These are phyloP conservation scores for Talaromyces thailandensis DNA, from an alignment of 495 filamentous ascomycete genomes.

Conservation along the genomic window DNA sequence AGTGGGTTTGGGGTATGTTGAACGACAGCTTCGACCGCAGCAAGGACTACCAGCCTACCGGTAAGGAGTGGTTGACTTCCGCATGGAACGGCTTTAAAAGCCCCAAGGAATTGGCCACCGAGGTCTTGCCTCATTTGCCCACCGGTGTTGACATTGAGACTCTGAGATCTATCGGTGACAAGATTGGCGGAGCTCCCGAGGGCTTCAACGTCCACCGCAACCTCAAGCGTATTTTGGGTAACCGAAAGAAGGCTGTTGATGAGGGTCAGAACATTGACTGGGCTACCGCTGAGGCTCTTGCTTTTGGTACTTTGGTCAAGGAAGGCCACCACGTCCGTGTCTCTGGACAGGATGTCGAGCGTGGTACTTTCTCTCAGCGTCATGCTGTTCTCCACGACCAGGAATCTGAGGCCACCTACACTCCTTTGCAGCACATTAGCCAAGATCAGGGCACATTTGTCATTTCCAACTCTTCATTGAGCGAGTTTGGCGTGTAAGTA, in stretches of 20 bases:
- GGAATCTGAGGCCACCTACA: constrained; percentile 84
- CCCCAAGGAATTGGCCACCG: constrained; percentile 91
- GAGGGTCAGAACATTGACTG: constrained; percentile 96
- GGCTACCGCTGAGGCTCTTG: constrained; percentile 93
- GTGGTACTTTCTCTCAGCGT: constrained; percentile 98
- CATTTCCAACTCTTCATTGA: constrained; percentile 94
- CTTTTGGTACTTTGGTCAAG: constrained; percentile 80
- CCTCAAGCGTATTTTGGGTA: constrained; percentile 88
- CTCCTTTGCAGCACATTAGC: constrained; percentile 80
- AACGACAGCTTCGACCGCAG: constrained; percentile 93
- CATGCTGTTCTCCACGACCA: constrained; percentile 97
- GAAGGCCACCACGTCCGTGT: constrained; percentile 96
- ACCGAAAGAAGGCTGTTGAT: constrained; percentile 82
- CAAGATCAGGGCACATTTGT: constrained; percentile 88
- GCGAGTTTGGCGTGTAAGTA: constrained; percentile 78
- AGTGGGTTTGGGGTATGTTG: constrained; percentile 99
- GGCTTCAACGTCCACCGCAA: constrained; percentile 86
- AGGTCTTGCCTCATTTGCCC: constrained; percentile 86
- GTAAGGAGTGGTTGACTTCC: constrained; percentile 96
- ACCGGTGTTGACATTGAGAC: constrained; percentile 66
- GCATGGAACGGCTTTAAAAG: constrained; percentile 99
- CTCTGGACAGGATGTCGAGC: constrained; percentile 97
- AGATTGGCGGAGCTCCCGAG: constrained; percentile 67
- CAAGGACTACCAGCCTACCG: constrained; percentile 92
- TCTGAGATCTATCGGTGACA: constrained; percentile 69